Evolutionary conservation across 192 early-diverging fungal species (phyloP).

Genomic region (Coemansia sp.): DNA sequence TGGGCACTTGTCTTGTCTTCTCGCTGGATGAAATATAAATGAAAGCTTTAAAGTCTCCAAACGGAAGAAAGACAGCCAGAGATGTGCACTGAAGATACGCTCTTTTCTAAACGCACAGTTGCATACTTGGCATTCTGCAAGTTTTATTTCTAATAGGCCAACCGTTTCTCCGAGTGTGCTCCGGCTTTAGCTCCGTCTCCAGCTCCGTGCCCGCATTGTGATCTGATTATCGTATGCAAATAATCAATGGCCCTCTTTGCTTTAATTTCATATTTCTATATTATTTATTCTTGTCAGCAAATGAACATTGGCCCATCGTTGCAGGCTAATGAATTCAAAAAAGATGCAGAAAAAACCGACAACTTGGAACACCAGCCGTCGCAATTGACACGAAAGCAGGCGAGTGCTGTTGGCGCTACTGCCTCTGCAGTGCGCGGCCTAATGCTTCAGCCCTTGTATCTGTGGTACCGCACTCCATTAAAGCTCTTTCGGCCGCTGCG

Average conservation of each 20-base stretch:
- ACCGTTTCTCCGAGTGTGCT: background rate
- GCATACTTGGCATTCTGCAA: background rate
- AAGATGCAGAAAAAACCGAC: background rate
- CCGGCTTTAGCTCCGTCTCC: background rate
- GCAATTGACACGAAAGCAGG: slow-evolving; percentile 43
- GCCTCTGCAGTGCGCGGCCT: slow-evolving; percentile 49
- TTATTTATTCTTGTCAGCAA: slow-evolving; percentile 3
- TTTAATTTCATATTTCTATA: background rate
- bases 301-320: slow-evolving; percentile 38
- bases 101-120: background rate
- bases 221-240: background rate
- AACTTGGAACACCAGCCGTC: slow-evolving; percentile 2
- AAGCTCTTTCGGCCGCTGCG: slow-evolving; percentile 75
- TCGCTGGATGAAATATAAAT: no score
- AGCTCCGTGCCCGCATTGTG: background rate
- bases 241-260: background rate
- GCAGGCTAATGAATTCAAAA: slow-evolving; percentile 18
- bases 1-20: no score
- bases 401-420: slow-evolving; percentile 51
- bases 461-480: slow-evolving; percentile 57
- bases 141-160: background rate
- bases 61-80: background rate
- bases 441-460: slow-evolving; percentile 52
- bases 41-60: no score
- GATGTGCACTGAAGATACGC: background rate